Base-by-base conservation (phyloP, 2,329 filamentous ascomycete genomes). In the Aspergillus clavatus region DNA sequence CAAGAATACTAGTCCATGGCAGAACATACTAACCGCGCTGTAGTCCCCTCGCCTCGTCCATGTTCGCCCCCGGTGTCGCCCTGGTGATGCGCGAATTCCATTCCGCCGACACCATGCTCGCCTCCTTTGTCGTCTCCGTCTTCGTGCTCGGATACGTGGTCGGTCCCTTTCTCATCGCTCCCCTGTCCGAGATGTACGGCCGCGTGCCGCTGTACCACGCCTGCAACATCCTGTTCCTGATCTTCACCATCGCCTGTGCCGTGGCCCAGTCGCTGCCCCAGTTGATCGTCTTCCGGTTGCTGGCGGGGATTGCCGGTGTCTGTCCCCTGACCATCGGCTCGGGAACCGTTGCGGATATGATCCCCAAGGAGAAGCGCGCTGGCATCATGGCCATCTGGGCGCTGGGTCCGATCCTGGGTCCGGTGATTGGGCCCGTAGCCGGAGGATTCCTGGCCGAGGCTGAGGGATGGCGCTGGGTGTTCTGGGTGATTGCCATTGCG, bases 161-260 rank as follows among this genome's bases (percentile, higher is more conserved):
- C 18, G 78, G 79, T 0, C 78, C 79, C 3, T 59, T 82, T 8
- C 68, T 80, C 40, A 56, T 81, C 3, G 76, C 77, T 2, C 79
- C 78, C 0, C 56, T 81, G 35, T 78, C 72, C 3, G 82, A 85
- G 59, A 77, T 84, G 46, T 83, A 82, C 56, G 82, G 82, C 1
- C 72, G 82, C 5, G 64, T 77, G 6, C 62, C 72, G 4, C 65
- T 85, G 33, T 71, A 84, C 45, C 72, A 75, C 16, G 62, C 57
- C 2, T 75, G 78, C 39, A 84, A 81, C 52, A 57, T 72, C 7
- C 72, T 80, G 46, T 85, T 84, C 59, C 75, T 79, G 46, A 57
- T 76, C 1, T 84, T 79, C 43, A 65, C 70, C 7, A 57, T 81
- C 23, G 78, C 66, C 5, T 78, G 78, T 56, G 78, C 78, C 0